Base-by-base conservation (phyloP, 495 filamentous ascomycete genomes). In the Oidiodendron maius region DNA sequence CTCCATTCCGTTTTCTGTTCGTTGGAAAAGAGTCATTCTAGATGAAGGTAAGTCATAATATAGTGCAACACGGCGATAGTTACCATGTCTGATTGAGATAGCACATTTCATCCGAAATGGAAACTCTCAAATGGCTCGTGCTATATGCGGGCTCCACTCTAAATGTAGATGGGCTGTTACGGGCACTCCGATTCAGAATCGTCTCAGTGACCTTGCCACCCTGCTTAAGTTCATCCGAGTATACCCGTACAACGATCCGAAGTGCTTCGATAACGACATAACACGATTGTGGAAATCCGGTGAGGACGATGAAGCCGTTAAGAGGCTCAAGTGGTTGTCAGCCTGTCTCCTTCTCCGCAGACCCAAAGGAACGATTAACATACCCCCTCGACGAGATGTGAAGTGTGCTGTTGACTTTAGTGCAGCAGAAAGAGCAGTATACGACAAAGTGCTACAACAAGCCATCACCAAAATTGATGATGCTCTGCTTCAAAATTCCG, bases 171-270 rank as follows among this genome's bases (percentile, higher is more conserved):
- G 71, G 71, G 67, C 64, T 8, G 63, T 72, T 1, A 72, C 64
- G 0, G 70, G 64, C 1, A 74, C 70, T 0, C 70, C 70, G 0
- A 67, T 74, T 1, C 70, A 74, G 40, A 74, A 74, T 34, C 54
- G 56, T 1, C 56, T 74, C 0, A 48, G 40, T 2, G 70, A 74
- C 30, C 50, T 74, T 10, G 57, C 57, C 4, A 52, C 57, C 0
- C 52, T 70, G 3, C 53, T 74, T 5, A 64, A 63, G 35, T 74
- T 75, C 44, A 39, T 75, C 9, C 54, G 47, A 8, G 62, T 51
- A 5, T 55, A 61, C 35, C 71, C 71, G 10, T 75, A 71, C 37
- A 40, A 49, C 13, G 63, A 74, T 18, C 54, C 25, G 2, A 62
- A 46, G 23, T 13, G 21, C 2, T 74, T 71, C 35, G 64, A 65